Evolutionary conservation across 495 filamentous ascomycete genomes (phyloP).

Genomic region (Neurospora sp.): DNA sequence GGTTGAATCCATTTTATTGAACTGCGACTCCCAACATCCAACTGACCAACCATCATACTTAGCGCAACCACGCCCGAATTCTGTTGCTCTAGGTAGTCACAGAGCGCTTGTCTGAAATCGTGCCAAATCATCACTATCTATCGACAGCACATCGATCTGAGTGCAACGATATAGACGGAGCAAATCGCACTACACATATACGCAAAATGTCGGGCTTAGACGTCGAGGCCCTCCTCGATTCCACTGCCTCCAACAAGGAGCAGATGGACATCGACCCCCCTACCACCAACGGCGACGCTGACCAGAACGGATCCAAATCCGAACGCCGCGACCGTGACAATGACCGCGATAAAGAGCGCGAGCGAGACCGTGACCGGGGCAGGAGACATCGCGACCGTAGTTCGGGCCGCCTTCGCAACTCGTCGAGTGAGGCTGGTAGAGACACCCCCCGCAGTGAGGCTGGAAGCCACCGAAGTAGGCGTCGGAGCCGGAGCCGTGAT

Average conservation of each 20-base stretch:
- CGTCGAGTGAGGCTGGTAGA: constrained; percentile 32
- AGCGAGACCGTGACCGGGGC: constrained; percentile 41
- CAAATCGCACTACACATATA: neutral
- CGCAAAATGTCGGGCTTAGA: constrained; percentile 74
- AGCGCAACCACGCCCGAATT: neutral
- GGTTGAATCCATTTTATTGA: neutral
- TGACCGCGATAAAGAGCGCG: constrained; percentile 23
- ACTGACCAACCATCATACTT: neutral
- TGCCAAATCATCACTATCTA: neutral
- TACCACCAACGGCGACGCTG: constrained; percentile 30
- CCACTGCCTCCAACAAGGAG: constrained; percentile 53
- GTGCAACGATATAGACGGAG: neutral
- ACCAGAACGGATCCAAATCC: constrained; percentile 41
- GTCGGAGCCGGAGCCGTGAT: constrained; percentile 72
- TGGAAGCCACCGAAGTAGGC: constrained; percentile 77
- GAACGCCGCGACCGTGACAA: constrained; percentile 26
- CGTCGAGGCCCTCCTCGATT: constrained; percentile 89
- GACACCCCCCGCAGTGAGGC: constrained; percentile 66
- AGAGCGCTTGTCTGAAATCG: neutral
- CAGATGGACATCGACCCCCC: neutral
- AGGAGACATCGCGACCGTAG: constrained; percentile 61
- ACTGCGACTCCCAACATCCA: neutral
- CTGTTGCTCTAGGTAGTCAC: neutral
- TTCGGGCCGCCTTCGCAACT: constrained; percentile 35
- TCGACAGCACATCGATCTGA: neutral